phyloP scores from a whole-genome alignment of 306 rosid genomes.

The Inga oerstediana region DNA sequence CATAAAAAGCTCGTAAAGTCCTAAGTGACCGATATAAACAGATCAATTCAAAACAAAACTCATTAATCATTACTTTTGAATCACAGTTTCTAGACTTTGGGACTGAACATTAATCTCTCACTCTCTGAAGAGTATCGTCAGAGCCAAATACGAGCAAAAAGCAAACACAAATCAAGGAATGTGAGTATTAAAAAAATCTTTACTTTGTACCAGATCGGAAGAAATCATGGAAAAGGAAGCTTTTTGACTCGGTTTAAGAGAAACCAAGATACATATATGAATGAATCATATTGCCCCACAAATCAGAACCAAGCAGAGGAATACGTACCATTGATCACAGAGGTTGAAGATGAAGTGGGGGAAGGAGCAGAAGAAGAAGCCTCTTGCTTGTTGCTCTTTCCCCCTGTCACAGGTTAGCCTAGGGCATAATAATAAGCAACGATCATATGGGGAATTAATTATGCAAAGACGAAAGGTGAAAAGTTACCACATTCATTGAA shows the following conservation, averaged over 20 bases:
- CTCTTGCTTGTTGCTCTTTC: constrained; percentile 3
- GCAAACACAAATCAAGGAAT: not conserved
- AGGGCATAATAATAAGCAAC: constrained; percentile 3
- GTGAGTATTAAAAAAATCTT: not conserved
- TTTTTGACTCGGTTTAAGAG: not conserved
- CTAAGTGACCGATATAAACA: not conserved
- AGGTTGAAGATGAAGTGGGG: constrained; percentile 22
- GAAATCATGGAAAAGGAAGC: not conserved
- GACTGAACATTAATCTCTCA: not conserved
- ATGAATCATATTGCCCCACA: not conserved
- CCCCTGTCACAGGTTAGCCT: constrained; percentile 3
- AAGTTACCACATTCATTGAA: constrained; percentile 49
- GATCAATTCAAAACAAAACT: not conserved
- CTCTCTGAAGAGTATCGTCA: not conserved
- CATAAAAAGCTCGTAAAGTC: not conserved
- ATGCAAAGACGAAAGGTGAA: not conserved
- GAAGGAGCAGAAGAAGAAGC: constrained; percentile 27
- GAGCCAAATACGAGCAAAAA: not conserved
- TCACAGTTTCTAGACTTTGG: constrained; percentile 2
- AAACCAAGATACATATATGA: not conserved
- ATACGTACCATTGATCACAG: constrained; percentile 34
- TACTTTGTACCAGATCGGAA: not conserved
- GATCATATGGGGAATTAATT: not conserved
- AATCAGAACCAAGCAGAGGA: not conserved
- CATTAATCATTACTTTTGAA: not conserved